phyloP scores from a whole-genome alignment of 1,284 basidiomycete genomes.

The Cryptococcus sp. region DNA sequence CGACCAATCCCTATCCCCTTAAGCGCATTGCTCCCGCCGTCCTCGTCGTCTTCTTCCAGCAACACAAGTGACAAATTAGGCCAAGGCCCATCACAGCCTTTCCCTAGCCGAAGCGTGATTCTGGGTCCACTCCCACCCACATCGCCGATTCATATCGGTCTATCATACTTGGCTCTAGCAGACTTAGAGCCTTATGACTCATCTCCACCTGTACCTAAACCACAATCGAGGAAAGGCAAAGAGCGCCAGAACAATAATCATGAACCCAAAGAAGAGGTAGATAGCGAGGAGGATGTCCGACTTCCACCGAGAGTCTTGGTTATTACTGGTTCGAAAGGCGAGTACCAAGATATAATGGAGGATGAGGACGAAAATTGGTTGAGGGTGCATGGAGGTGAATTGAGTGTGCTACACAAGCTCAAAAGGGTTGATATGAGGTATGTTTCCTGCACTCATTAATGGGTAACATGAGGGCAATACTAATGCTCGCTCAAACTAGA shows the following conservation, averaged over 20 bases:
- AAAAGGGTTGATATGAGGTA: conserved; percentile 37
- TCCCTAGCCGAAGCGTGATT: conserved; percentile 25
- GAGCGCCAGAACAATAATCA: not conserved
- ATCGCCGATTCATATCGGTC: conserved; percentile 34
- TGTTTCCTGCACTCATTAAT: not conserved
- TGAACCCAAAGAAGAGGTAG: too few relatives aligned
- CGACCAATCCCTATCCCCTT: conserved; percentile 18
- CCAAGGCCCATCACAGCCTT: conserved; percentile 3
- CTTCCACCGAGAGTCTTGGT: conserved; percentile 29
- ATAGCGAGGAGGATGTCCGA: conserved; percentile 1
- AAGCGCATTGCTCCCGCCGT: conserved; percentile 26
- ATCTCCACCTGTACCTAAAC: not conserved
- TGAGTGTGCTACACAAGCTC: conserved; percentile 19
- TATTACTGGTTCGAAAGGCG: conserved; percentile 33
- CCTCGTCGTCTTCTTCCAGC: not conserved
- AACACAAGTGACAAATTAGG: not conserved
- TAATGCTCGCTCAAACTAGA: conserved; percentile 6
- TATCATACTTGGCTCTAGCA: conserved; percentile 24
- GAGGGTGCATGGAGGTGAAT: conserved; percentile 23
- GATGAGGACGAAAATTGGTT: conserved; percentile 42
- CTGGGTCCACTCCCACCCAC: conserved; percentile 40
- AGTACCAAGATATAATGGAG: conserved; percentile 27
- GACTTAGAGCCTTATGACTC: conserved; percentile 9
- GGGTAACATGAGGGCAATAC: not conserved
- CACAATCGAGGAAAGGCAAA: not conserved